Percentiles rank a stretch among this genome's conserved stretches.
These are phyloP conservation scores for Cardiospermum halicacabum DNA, from an alignment of 345 rosid genomes.

Conservation along the genomic window DNA sequence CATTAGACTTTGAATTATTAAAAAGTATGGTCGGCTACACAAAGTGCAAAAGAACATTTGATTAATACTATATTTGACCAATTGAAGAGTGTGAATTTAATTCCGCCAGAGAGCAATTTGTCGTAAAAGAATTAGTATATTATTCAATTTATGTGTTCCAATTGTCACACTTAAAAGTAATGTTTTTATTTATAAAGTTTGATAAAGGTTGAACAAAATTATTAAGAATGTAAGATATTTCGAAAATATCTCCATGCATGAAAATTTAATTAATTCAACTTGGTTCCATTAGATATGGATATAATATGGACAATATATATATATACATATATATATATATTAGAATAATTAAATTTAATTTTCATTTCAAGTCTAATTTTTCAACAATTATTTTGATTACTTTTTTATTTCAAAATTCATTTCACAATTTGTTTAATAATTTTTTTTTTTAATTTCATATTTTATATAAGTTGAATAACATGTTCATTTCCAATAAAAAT, in stretches of 20 bases:
- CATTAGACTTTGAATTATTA: neutral
- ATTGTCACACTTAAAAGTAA: neutral
- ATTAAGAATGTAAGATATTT: neutral
- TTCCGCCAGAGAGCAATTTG: neutral
- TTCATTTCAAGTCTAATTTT: too few relatives aligned
- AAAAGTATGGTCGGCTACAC: neutral
- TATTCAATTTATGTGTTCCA: neutral
- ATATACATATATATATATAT: too few relatives aligned
- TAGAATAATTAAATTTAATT: too few relatives aligned
- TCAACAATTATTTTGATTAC: too few relatives aligned
- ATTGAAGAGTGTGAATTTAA: neutral
- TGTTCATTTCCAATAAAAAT: too few relatives aligned
- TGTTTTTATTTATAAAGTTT: neutral
- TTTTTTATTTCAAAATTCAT: too few relatives aligned
- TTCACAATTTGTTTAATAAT: too few relatives aligned
- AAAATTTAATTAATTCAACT: neutral
- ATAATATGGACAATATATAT: too few relatives aligned
- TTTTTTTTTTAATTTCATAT: too few relatives aligned
- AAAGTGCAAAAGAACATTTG: neutral
- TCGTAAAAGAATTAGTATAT: neutral
- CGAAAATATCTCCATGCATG: neutral
- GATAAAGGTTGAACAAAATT: neutral
- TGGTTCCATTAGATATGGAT: too few relatives aligned
- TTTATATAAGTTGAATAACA: too few relatives aligned
- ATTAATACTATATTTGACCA: neutral